Base-by-base conservation (phyloP, 1,284 basidiomycete genomes). In the Ustilago trichophora region DNA sequence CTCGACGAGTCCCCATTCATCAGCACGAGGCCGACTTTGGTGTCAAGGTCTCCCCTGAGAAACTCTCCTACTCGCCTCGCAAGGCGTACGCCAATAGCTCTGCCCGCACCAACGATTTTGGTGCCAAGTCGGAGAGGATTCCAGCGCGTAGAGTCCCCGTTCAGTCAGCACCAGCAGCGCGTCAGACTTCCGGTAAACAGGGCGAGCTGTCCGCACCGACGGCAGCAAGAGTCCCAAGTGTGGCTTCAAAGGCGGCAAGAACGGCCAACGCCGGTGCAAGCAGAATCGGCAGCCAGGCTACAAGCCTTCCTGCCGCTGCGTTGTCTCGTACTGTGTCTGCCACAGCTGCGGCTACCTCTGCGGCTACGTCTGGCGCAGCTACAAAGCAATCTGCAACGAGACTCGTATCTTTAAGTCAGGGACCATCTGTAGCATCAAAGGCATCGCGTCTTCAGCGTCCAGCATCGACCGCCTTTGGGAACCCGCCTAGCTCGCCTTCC, bases 11-110 rank as follows among this genome's bases (percentile, higher is more conserved):
- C 3, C 65, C 65, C 4, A 47, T 68, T 10, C 50, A 63, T 18
- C 65, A 68, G 65, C 65, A 68, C 36, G 65, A 68, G 32, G 65
- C 58, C 21, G 65, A 68, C 8, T 68, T 68, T 31, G 65, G 65
- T n/a, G 65, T 68, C 42, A 68, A 58, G 16, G 37, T 68, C 5
- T 68, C 65, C 6, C 65, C 65, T 4, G 58, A 57, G 15, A 62
- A 50, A 24, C 52, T 46, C n/a, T 55, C 47, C 18, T 55, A 55
- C 9, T 68, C 65, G 21, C 65, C 65, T 16, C 54, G 43, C 25
- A 57, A 52, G 24, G 48, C 29, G 2, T 58, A 68, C n/a, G 45
- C 50, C 16, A 62, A 63, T 27, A 63, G 58, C 31, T 68, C 65
- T 4, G 58, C 65, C 5, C 44, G 54, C 19, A 21, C 26, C 6